Base-by-base conservation (phyloP, 331 rosid species). In the Cydonia oblonga region DNA sequence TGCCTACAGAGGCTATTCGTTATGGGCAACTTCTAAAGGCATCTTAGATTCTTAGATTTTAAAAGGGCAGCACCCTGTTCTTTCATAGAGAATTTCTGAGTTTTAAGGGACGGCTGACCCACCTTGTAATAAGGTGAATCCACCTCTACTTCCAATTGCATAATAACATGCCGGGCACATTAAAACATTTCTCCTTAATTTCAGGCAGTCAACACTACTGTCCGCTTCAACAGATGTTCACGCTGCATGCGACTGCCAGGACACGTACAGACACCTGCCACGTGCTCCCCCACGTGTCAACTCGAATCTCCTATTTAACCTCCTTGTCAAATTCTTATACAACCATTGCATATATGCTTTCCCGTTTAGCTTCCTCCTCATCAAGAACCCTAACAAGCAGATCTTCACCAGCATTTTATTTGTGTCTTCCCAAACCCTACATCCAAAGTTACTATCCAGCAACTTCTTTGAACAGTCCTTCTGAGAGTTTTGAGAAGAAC, bases 241-340 rank as follows among this genome's bases (percentile, higher is more conserved):
- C 49, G 23, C 40, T 66, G 79, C 84, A 75, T 65, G 80, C 18
- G 28, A 75, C 51, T 9, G 26, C 19, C 35, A 22, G 0, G 76
- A 77, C 95, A 89, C 84, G 70, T 75, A 10, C 58, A 40, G 49
- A 61, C 25, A 26, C 52, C 66, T 61, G 68, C 83, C 85, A 83
- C 82, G 28, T 42, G 6, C 16, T 59, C 68, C 77, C 20, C 64
- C 84, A 11, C 81, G 76, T 72, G 76, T 77, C 86, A 65, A 9
- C n/a, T 63, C 70, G 38, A 16, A 59, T 22, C 28, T 64, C 42
- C 66, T 61, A 42, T 76, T 61, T 60, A 52, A 65, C 24, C 65
- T 40, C 63, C 12, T 80, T 40, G 16, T 20, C 44, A 33, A 19
- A 9, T 12, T 30, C 24, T 49, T 54, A 28, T 10, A 40, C 6